Base-by-base conservation (phyloP, 2,329 filamentous ascomycete genomes). In the Pseudogymnoascus sp. region DNA sequence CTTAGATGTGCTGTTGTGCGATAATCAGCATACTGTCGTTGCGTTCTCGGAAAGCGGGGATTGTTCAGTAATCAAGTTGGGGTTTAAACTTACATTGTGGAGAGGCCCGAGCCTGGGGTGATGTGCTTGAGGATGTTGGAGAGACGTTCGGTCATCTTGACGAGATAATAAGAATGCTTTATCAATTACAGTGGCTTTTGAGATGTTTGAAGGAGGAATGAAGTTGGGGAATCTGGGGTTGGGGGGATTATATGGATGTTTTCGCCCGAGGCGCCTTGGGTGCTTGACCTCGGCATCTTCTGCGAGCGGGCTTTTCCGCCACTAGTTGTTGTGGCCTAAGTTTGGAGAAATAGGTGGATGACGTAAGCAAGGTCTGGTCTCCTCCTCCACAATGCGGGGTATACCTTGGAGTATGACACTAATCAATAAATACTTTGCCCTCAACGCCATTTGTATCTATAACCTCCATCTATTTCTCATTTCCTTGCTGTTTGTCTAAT, bases 121-220 rank as follows among this genome's bases (percentile, higher is more conserved):
- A 97, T 81, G 76, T 97, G 92, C 78, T 88, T 92, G 71, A 96
- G 83, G 72, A 97, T 89, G 68, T 89, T 92, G 72, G 85, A 89
- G 69, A 97, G 86, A 77, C 92, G 86, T 80, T 96, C 91, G 69
- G 91, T 88, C 90, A 93, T 94, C 70, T 69, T 81, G 75, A 66
- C 58, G 58, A 14, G 11, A 39, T 39, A 26, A 31, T 23, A 14
- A 39, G n/a, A 31, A 41, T 39, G 26, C 10, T 41, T 39, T 39
- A 41, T 5, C 4, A 26, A 8, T 38, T 26, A 41, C 21, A 16
- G 16, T 35, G 16, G 3, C 10, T 55, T 55, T 55, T 14, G 35
- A 26, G 33, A 11, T 26, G 11, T 33, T 39, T 38, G 19, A 26
- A 39, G 55, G 39, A 6, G 33, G 21, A 39, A 33, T 60, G 58